Base-by-base conservation (phyloP, 2,329 filamentous ascomycete species). In the Botrytis squamosa region DNA sequence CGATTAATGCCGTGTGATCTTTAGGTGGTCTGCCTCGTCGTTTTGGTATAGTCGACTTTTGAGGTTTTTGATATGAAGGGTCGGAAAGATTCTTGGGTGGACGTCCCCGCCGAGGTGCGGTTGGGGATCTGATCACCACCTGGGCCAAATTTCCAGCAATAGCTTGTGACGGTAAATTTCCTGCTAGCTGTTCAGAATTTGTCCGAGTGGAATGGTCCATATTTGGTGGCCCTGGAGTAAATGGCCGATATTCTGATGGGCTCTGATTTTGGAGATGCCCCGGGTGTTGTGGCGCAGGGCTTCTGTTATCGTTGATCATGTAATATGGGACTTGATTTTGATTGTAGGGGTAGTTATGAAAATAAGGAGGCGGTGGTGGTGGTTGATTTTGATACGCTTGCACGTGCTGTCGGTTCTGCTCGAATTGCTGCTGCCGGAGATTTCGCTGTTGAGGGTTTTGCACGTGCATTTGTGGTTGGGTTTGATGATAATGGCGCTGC, bases 1-100 rank as follows among this genome's bases (percentile, higher is more conserved):
- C 42, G 14, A 25, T 5, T 59, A 68, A 3, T 20, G 62, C 70
- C 16, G 70, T 46, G 20, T 33, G 46, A 36, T 59, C 63, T 46
- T 67, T 72, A 18, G 63, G 70, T 20, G 70, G 70, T 40, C 70
- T 66, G 33, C 70, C 70, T 38, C 49, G 52, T 49, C 62, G 60
- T 46, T 67, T 72, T 40, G 70, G 62, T 46, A 42, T 36, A 1
- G 36, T 20, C 14, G 49, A 12, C 29, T 68, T 68, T 33, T 68
- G n/a, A 38, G 29, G 4, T 52, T 42, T 66, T 29, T 55, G 62
- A n/a, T 52, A 12, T 46, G 38, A 40, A 55, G 46, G 18, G 20
- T 29, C 64, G 42, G 70, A 49, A 59, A 36, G 36, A 62, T 46
- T 67, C 49, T 72, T 59, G 40, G 70, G 46, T 36, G 62, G 70